These are phyloP conservation scores for Omphalotus olearius DNA, from an alignment of 1,284 basidiomycete species.

Conservation along the genomic window DNA sequence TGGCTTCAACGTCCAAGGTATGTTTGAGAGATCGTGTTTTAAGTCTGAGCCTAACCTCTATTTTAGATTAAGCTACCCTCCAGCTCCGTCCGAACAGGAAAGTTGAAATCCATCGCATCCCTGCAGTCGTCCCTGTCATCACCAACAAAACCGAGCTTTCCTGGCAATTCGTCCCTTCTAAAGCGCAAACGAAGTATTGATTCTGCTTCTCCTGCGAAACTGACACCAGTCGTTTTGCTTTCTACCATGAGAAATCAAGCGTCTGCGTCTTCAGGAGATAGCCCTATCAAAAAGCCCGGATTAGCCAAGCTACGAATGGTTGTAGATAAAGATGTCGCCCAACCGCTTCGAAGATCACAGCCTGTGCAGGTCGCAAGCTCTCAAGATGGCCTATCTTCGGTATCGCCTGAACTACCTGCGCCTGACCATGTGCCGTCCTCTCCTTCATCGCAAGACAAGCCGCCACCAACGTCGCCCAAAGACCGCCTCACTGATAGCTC, in stretches of 20 bases:
- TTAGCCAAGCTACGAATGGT: slow-evolving; percentile 1
- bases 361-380: no score
- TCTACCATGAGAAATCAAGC: slow-evolving; percentile 5
- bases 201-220: slow-evolving; percentile 18
- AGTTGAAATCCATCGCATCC: background rate
- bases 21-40: background rate
- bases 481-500: no score
- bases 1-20: slow-evolving; percentile 10
- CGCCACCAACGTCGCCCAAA: no score
- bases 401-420: no score
- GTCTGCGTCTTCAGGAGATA: slow-evolving; percentile 4
- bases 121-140: background rate
- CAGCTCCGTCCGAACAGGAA: no score
- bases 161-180: slow-evolving; percentile 12
- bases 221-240: slow-evolving; percentile 24
- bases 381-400: no score
- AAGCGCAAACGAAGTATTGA: slow-evolving; percentile 35
- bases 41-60: background rate
- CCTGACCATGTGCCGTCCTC: no score
- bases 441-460: no score
- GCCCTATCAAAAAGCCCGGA: slow-evolving; percentile 9
- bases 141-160: background rate
- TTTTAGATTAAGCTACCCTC: no score
- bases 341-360: slow-evolving; percentile 5
- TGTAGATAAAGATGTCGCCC: slow-evolving; percentile 11